Conservation (phyloP, 306 rosid genomes). For the Malus orientalis region DNA sequence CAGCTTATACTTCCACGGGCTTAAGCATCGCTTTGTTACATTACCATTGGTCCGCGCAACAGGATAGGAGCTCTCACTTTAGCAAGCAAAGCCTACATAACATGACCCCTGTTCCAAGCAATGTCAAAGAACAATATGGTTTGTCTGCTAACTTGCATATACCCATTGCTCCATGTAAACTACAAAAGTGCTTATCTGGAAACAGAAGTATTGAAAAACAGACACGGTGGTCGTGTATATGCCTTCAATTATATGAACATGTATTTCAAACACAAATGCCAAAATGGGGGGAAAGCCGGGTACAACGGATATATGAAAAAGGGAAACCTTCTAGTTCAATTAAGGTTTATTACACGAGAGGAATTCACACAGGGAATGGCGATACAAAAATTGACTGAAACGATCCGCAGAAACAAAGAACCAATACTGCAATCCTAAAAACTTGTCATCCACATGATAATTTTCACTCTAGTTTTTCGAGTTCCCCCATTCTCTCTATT, state of each 20-base stretch:
- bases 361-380: neutral
- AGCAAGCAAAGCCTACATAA: neutral
- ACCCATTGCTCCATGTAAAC: neutral
- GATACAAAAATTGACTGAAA: neutral
- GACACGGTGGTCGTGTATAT: neutral
- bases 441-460: neutral
- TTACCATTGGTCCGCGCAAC: neutral
- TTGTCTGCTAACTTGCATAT: neutral
- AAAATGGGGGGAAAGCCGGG: neutral
- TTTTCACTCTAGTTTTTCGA: constrained; percentile 50
- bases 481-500: constrained; percentile 63
- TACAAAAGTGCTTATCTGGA: neutral
- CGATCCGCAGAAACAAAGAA: constrained; percentile 7
- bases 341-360: constrained; percentile 9
- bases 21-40: no score
- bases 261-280: neutral
- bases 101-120: neutral
- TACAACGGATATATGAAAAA: neutral
- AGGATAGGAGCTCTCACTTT: neutral
- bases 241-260: constrained; percentile 2
- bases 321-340: neutral
- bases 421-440: neutral
- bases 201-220: neutral
- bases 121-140: neutral
- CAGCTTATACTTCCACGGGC: no score